Percentiles rank a stretch among this genome's conserved stretches.
Conservation (phyloP, 2,329 filamentous ascomycete genomes). For the Fusarium tanahbumbuense region DNA sequence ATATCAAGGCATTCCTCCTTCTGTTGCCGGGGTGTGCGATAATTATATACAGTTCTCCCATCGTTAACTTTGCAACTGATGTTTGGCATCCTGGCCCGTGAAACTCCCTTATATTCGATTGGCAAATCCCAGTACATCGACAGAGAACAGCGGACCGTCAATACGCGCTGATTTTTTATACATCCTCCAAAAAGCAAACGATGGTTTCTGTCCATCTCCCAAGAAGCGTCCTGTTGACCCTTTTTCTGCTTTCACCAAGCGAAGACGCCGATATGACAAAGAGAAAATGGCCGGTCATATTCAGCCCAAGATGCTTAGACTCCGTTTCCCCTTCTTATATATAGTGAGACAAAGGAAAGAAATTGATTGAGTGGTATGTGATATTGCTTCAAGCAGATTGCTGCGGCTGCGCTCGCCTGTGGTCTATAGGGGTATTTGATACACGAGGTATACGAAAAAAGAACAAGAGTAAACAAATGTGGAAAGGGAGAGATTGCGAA, state of each 20-base stretch:
- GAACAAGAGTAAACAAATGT: constrained; percentile 40
- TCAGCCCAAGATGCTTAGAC: constrained; percentile 44
- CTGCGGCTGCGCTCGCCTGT: constrained; percentile 48
- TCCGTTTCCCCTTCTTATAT: constrained; percentile 45
- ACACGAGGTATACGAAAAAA: constrained; percentile 46
- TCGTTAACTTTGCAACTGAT: constrained; percentile 43
- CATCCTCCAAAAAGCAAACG: constrained; percentile 40
- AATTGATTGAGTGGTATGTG: constrained; percentile 45
- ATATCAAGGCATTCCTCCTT: constrained; percentile 17
- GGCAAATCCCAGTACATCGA: constrained; percentile 27
- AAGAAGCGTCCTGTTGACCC: constrained; percentile 36
- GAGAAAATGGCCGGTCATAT: constrained; percentile 39
- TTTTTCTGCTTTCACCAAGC: constrained; percentile 32
- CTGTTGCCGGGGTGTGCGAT: constrained; percentile 22
- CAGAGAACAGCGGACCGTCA: constrained; percentile 25
- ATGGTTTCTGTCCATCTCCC: constrained; percentile 18
- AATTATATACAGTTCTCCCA: constrained; percentile 41
- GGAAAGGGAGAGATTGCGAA: constrained; percentile 38
- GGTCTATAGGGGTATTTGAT: constrained; percentile 56
- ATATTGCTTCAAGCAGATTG: constrained; percentile 48
- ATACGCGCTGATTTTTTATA: constrained; percentile 43
- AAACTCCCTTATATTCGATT: constrained; percentile 34
- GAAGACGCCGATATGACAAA: constrained; percentile 34
- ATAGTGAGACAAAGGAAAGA: constrained; percentile 49
- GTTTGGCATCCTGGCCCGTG: constrained; percentile 39